A percentile compares a stretch with the other conserved stretches of the same genome.
Evolutionary conservation across 2,329 filamentous ascomycete species (phyloP).

Genomic region (Nemania sp.): DNA sequence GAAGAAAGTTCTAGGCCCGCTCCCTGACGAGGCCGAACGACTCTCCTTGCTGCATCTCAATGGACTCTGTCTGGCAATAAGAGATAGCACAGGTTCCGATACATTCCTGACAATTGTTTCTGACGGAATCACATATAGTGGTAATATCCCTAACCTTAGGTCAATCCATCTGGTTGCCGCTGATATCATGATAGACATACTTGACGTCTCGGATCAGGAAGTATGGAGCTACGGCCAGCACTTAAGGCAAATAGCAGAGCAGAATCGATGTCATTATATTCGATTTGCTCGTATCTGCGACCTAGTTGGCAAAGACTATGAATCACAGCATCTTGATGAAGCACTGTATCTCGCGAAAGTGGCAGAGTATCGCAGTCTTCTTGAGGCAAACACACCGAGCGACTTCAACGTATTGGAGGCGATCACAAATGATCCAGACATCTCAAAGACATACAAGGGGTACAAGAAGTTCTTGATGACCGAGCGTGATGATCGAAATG

Average conservation of each 20-base stretch:
- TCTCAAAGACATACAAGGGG: slow-evolving; percentile 21
- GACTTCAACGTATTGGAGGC: slow-evolving; percentile 21
- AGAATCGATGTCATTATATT: slow-evolving; percentile 16
- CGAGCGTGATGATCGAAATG: slow-evolving; percentile 17
- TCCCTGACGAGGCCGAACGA: slow-evolving; percentile 25
- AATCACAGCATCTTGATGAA: slow-evolving; percentile 14
- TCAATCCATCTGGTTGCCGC: background rate
- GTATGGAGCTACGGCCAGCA: slow-evolving; percentile 23
- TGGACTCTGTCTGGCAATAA: slow-evolving; percentile 22
- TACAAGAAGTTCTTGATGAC: slow-evolving; percentile 25
- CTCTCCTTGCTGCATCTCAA: slow-evolving; percentile 24
- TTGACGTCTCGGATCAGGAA: slow-evolving; percentile 23
- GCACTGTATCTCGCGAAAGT: slow-evolving; percentile 12
- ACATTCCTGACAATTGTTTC: slow-evolving; percentile 23
- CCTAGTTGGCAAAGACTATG: slow-evolving; percentile 15
- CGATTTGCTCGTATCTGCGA: slow-evolving; percentile 24
- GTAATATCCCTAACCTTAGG: background rate
- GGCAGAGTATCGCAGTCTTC: slow-evolving; percentile 14
- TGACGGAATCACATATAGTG: slow-evolving; percentile 26
- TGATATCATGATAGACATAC: slow-evolving; percentile 16
- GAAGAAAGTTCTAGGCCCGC: slow-evolving; percentile 22
- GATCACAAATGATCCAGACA: slow-evolving; percentile 20
- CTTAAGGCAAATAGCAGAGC: slow-evolving; percentile 17
- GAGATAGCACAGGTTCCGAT: slow-evolving; percentile 15
- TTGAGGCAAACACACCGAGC: slow-evolving; percentile 14